Evolutionary conservation across 2,329 filamentous ascomycete species (phyloP).

Genomic region (Calonectria honghensis): DNA sequence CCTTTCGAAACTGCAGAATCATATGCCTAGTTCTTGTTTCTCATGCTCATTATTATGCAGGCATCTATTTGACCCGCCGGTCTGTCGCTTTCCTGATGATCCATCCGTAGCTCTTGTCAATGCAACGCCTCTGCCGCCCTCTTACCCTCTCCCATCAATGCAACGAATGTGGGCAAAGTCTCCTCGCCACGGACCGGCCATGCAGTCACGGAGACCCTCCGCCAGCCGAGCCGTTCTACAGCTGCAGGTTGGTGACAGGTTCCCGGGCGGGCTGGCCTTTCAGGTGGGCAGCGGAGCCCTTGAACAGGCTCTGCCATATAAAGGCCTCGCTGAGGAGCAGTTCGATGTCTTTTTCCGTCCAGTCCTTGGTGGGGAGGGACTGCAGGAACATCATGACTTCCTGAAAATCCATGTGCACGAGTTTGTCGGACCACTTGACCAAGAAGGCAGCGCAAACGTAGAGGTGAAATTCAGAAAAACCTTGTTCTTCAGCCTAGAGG

Average conservation of each 20-base stretch:
- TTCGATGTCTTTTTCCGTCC: slow-evolving; percentile 99
- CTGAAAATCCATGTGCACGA: slow-evolving; percentile 98
- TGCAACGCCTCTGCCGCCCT: background rate
- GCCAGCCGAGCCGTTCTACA: slow-evolving; percentile 51
- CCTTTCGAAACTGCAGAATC: slow-evolving; percentile 21
- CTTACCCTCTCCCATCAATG: background rate
- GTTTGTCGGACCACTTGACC: slow-evolving; percentile 97
- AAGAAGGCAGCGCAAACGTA: slow-evolving; percentile 99
- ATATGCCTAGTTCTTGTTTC: slow-evolving; percentile 29
- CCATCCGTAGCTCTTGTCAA: slow-evolving; percentile 8
- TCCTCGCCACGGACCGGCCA: slow-evolving; percentile 14
- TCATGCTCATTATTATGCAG: slow-evolving; percentile 51
- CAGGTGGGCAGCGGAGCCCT: slow-evolving; percentile 93
- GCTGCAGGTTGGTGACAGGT: slow-evolving; percentile 60
- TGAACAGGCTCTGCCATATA: slow-evolving; percentile 98
- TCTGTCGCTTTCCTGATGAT: slow-evolving; percentile 23
- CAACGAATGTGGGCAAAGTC: background rate
- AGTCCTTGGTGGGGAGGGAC: slow-evolving; percentile 91
- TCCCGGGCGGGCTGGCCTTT: slow-evolving; percentile 69
- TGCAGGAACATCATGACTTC: slow-evolving; percentile 99
- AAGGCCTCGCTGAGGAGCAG: slow-evolving; percentile 96
- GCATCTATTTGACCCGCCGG: slow-evolving; percentile 42
- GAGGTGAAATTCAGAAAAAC: slow-evolving; percentile 97
- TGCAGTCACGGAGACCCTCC: background rate
- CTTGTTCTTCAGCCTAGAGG: slow-evolving; percentile 93